Percentiles rank a stretch among this genome's conserved stretches.
These are phyloP conservation scores for Zygoascus flipseniorum DNA, from an alignment of 805 yeast genomes.

Conservation along the genomic window DNA sequence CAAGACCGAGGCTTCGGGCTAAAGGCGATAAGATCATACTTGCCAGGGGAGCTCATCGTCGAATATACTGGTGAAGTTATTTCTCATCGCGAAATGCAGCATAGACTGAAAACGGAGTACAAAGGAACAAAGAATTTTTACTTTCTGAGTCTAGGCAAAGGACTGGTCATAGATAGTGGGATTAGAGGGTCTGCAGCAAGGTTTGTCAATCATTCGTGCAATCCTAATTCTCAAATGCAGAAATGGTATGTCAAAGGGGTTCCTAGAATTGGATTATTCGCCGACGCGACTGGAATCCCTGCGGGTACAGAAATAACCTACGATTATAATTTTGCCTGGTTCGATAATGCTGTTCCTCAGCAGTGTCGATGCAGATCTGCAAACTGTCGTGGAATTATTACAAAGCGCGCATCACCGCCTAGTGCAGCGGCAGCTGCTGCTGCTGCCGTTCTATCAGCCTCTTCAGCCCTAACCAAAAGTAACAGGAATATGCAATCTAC, in stretches of 20 bases:
- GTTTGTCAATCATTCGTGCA: constrained; percentile 43
- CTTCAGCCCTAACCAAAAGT: background rate
- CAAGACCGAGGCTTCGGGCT: constrained; percentile 36
- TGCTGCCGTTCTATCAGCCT: background rate
- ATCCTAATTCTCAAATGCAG: constrained; percentile 41
- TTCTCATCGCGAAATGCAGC: constrained; percentile 32
- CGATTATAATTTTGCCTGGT: constrained; percentile 42
- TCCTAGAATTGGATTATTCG: constrained; percentile 41
- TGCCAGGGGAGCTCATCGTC: constrained; percentile 34
- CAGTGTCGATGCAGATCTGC: constrained; percentile 37
- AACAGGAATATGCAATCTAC: background rate
- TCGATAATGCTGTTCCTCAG: constrained; percentile 37
- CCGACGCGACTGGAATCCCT: constrained; percentile 30
- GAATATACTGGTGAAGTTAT: constrained; percentile 46
- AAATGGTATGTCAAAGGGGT: constrained; percentile 39
- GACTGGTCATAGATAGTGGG: constrained; percentile 38
- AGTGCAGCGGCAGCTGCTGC: background rate
- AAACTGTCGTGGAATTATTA: constrained; percentile 33
- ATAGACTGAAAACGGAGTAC: constrained; percentile 30
- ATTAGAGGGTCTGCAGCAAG: constrained; percentile 40
- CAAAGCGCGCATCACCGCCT: background rate
- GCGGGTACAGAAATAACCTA: constrained; percentile 40
- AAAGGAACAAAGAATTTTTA: constrained; percentile 31
- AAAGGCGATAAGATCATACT: constrained; percentile 31
- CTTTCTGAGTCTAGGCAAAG: constrained; percentile 36